phyloP scores from a whole-genome alignment of 768 basidiomycete species.

The Podaxis mareebaensis region DNA sequence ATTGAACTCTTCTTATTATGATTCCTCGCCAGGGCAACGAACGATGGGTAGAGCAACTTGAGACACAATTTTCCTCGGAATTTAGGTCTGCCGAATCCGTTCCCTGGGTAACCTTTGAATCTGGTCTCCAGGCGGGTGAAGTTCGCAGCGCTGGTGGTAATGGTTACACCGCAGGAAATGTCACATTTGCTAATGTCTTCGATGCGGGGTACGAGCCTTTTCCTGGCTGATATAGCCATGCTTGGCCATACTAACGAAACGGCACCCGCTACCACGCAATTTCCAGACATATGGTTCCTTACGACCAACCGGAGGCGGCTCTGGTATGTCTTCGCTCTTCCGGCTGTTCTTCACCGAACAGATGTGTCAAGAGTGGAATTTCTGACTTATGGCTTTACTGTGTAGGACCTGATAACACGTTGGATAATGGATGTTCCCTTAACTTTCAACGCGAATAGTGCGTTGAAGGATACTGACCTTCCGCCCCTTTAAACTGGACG shows the following conservation, averaged over 20 bases:
- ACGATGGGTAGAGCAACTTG: conserved; percentile 69
- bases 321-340: conserved; percentile 49
- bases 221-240: not conserved
- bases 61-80: conserved; percentile 61
- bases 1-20: not conserved
- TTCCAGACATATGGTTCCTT: conserved; percentile 84
- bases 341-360: not conserved
- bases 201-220: conserved; percentile 70
- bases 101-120: conserved; percentile 56
- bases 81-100: conserved; percentile 50
- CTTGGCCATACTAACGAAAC: conserved; percentile 3
- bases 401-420: conserved; percentile 56
- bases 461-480: not conserved
- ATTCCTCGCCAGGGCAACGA: conserved; percentile 60
- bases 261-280: not conserved
- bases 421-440: conserved; percentile 37
- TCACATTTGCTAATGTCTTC: conserved; percentile 76
- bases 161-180: conserved; percentile 70
- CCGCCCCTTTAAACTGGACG: conserved; percentile 10
- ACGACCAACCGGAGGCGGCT: conserved; percentile 86
- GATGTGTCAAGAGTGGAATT: not conserved
- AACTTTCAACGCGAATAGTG: not conserved
- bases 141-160: conserved; percentile 70
- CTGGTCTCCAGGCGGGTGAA: conserved; percentile 62
- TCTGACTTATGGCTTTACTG: not conserved